Base-by-base conservation (phyloP, 192 early-diverging fungal genomes). In the Chytriomyces sp. region DNA sequence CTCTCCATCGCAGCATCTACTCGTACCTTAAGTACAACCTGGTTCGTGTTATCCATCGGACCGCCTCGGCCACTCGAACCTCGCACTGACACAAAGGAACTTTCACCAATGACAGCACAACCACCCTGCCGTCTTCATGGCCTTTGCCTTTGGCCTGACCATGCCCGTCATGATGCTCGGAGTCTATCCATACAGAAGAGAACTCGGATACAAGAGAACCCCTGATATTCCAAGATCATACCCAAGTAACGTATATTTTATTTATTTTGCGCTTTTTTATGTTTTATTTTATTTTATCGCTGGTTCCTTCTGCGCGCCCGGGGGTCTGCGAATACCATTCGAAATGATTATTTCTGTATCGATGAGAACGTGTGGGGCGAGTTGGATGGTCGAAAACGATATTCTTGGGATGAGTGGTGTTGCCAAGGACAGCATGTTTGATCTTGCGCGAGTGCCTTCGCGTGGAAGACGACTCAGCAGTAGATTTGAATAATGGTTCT, bases 61-160 rank as follows among this genome's bases (percentile, higher is more conserved):
- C 3, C 18, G 1, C 24, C 63, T 26, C 16, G 26, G 13, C 11
- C 24, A 13, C 24, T 26, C 63, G 16, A 23, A 64, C 35, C 63
- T 26, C 35, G 13, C 20, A 16, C 35, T 16, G 57, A 18, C 16
- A n/a, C 18, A 18, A 60, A 60, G 5, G 16, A 5, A 60, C 35
- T 35, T 35, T 20, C 53, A 20, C 18, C 50, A 10, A 53, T 10
- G 18, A 53, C 53, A 71, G 69, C 69, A 84, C 83, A 72, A 84
- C 78, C 68, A 84, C 75, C 83, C 83, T 8, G 82, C 81, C 61
- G 80, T 84, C 75, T 76, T 84, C 75, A 57, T 78, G 69, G 80
- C 81, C 28, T 83, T 66, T 66, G 72, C 77, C 57, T 61, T 84
- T 35, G 77, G 65, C 23, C 68, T 84, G 10, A 46, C 63, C 28